These are phyloP conservation scores for Ilex asprella DNA, from an alignment of 257 asterid species.

Conservation along the genomic window DNA sequence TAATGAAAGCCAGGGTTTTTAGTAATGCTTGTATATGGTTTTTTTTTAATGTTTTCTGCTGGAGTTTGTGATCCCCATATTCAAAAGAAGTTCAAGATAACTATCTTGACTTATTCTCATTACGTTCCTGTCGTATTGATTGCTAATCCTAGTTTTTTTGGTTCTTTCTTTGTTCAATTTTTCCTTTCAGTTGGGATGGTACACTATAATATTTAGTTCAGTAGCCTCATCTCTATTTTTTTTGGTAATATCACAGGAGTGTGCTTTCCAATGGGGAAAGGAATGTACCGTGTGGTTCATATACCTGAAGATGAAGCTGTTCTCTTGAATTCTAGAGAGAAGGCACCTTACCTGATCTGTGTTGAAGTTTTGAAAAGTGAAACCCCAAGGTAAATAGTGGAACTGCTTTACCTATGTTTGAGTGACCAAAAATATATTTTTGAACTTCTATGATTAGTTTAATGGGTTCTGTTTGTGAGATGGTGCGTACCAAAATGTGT, in stretches of 20 bases:
- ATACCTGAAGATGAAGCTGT: conserved; percentile 98
- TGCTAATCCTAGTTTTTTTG: neutral
- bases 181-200: neutral
- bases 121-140: neutral
- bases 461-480: conserved; percentile 2
- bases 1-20: too few species aligned
- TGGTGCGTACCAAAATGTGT: conserved; percentile 10
- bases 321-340: conserved; percentile 97
- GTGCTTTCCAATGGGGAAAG: conserved; percentile 95
- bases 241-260: conserved; percentile 51
- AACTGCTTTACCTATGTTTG: conserved; percentile 4
- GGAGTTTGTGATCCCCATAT: too few species aligned
- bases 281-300: conserved; percentile 93
- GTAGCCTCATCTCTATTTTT: neutral
- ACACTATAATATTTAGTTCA: too few species aligned
- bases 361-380: conserved; percentile 92
- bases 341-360: conserved; percentile 96
- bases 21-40: too few species aligned
- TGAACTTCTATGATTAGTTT: conserved; percentile 1
- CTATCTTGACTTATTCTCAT: neutral
- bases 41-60: too few species aligned
- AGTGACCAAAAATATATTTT: conserved; percentile 6
- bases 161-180: neutral
- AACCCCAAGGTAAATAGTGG: conserved; percentile 51
- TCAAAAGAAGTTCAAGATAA: too few species aligned